Base-by-base conservation (phyloP, 2,329 filamentous ascomycete genomes). In the Neofusicoccum sp. region DNA sequence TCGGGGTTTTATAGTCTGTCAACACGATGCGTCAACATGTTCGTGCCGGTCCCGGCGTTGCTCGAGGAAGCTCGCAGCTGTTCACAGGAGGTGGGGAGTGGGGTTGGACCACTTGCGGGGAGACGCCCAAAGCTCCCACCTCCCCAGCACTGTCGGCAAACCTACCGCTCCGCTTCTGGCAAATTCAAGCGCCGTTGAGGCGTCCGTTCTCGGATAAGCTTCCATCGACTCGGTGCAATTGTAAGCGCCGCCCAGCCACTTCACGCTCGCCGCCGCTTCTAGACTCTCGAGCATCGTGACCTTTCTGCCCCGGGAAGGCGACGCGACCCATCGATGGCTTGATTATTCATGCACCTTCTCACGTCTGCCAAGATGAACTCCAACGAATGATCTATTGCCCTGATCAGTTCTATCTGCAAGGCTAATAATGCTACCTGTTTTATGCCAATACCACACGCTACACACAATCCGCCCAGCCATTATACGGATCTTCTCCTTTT, bases 371-470 rank as follows among this genome's bases (percentile, higher is more conserved):
- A 9, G 12, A 22, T 45, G 31, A 58, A 28, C 41, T 22, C 37
- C n/a, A 36, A 37, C 8, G 45, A 22, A 14, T 14, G 6, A 37
- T 60, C 56, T 60, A 60, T 60, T 60, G 56, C 56, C 56, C n/a
- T 33, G 56, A 49, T 60, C 56, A 60, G 56, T 41, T 22, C 44
- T 60, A 60, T n/a, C 56, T 60, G 56, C 56, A 49, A 37, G 56
- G 56, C 56, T 60, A 49, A 22, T 45, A 28, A 48, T 60, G 45
- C 56, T 60, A 60, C 56, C 34, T 60, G 49, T 45, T 36, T 44
- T 34, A 45, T 37, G 54, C 41, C 56, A 12, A 9, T 48, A 6
- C 56, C 9, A 16, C 41, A 49, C 44, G 56, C 44, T 49, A 34
- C 34, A 60, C 43, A 60, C 14, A 49, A 49, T 41, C 56, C 56